Conservation (phyloP, 2,329 filamentous ascomycete species). For the Aspergillus fructus region DNA sequence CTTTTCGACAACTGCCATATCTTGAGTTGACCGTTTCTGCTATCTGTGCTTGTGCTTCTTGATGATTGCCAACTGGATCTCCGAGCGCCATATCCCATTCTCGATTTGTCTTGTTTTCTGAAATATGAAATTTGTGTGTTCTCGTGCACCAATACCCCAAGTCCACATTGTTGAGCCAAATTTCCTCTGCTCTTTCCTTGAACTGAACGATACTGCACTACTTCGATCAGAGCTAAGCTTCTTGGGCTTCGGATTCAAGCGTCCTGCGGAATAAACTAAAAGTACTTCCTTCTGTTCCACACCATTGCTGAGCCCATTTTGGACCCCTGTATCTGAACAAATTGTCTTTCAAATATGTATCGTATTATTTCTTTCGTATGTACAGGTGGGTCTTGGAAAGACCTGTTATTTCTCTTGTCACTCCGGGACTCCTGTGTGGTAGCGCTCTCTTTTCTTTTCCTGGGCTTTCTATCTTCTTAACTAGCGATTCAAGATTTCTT, state of each 20-base stretch:
- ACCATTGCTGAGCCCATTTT: constrained; percentile 22
- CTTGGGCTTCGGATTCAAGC: constrained; percentile 33
- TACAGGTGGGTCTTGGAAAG: constrained; percentile 18
- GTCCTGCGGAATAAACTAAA: constrained; percentile 36
- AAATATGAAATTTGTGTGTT: constrained; percentile 44
- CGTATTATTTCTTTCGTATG: constrained; percentile 27
- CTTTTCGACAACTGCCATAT: constrained; percentile 20
- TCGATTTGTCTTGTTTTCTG: constrained; percentile 37
- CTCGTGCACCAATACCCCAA: constrained; percentile 45
- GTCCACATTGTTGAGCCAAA: constrained; percentile 37
- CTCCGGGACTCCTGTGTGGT: constrained; percentile 17
- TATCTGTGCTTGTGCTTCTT: constrained; percentile 22
- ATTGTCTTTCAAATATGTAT: constrained; percentile 22
- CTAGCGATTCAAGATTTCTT: constrained; percentile 3
- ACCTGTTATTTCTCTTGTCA: constrained; percentile 14
- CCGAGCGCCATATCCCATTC: constrained; percentile 35
- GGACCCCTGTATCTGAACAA: constrained; percentile 20
- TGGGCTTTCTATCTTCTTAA: background rate
- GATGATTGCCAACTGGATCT: constrained; percentile 38
- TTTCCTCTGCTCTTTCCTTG: constrained; percentile 28
- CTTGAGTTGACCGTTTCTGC: constrained; percentile 18
- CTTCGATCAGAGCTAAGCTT: constrained; percentile 30
- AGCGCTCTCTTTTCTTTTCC: constrained; percentile 19
- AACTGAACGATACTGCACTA: constrained; percentile 28
- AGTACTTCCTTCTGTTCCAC: constrained; percentile 30